Percentiles rank a stretch among this genome's conserved stretches.
Evolutionary conservation across 306 rosid genomes (phyloP).

Genomic region (Myrica gale): DNA sequence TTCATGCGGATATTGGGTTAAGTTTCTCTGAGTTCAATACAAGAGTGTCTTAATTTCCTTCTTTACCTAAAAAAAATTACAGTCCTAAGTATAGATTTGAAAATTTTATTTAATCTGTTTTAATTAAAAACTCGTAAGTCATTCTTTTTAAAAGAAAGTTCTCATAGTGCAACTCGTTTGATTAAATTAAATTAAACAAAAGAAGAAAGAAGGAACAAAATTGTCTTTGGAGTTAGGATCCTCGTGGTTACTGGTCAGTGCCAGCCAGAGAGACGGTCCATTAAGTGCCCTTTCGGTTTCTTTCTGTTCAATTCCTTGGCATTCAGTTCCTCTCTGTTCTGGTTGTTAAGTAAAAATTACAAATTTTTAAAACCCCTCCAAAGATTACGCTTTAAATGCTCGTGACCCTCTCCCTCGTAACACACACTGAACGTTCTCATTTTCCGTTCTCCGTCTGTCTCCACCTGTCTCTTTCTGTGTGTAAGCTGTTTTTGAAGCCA

Average conservation of each 20-base stretch:
- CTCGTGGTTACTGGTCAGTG: not conserved
- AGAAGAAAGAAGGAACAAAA: not conserved
- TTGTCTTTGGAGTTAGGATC: not conserved
- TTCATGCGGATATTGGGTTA: too few species aligned
- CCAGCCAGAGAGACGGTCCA: not conserved
- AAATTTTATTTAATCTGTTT: too few species aligned
- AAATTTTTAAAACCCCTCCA: slow-evolving; percentile 21
- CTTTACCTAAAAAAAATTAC: too few species aligned
- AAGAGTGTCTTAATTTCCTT: too few species aligned
- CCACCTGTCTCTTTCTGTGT: not conserved
- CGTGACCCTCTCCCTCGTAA: slow-evolving; percentile 13
- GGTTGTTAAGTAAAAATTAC: not conserved
- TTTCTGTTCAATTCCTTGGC: slow-evolving; percentile 21
- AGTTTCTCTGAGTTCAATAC: too few species aligned
- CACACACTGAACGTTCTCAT: not conserved
- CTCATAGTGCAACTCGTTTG: too few species aligned
- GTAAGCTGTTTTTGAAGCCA: slow-evolving; percentile 13
- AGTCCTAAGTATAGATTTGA: too few species aligned
- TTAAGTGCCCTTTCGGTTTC: slow-evolving; percentile 5
- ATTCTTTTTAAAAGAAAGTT: too few species aligned
- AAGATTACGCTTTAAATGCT: slow-evolving; percentile 30
- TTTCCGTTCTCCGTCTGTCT: slow-evolving; percentile 3
- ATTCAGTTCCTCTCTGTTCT: slow-evolving; percentile 22
- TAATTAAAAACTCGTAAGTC: too few species aligned
- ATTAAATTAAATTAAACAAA: too few species aligned